These are phyloP conservation scores for Puccinia novopanici DNA, from an alignment of 1,284 basidiomycete species.

Conservation along the genomic window DNA sequence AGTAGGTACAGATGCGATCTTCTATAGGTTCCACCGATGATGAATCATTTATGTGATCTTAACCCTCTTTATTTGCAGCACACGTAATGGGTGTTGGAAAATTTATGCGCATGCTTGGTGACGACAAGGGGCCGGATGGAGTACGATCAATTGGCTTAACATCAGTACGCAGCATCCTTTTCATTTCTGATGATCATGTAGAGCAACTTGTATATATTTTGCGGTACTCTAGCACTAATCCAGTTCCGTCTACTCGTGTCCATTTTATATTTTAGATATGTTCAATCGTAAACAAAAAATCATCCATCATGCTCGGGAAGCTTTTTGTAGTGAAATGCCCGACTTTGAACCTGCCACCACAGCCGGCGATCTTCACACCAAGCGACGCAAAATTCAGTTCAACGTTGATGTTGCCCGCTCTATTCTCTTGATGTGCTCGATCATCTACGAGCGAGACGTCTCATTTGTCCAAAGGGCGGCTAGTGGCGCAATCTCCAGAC, in stretches of 20 bases:
- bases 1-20: background rate
- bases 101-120: conserved; percentile 29
- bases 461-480: conserved; percentile 18
- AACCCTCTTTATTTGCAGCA: background rate
- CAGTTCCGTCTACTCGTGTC: background rate
- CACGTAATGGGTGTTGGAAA: conserved; percentile 35
- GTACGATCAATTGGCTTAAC: conserved; percentile 44
- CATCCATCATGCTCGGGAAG: conserved; percentile 27
- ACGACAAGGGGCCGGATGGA: conserved; percentile 38
- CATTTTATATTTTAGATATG: conserved; percentile 12
- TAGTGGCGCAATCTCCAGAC: conserved; percentile 25
- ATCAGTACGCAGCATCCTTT: too few species aligned
- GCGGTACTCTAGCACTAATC: background rate
- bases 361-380: conserved; percentile 6
- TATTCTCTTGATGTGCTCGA: conserved; percentile 42
- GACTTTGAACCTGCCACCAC: conserved; percentile 21
- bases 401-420: conserved; percentile 41
- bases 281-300: conserved; percentile 27
- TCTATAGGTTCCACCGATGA: too few species aligned
- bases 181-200: too few species aligned
- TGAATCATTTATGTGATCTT: too few species aligned
- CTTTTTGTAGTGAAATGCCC: conserved; percentile 12
- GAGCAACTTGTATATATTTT: too few species aligned
- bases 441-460: conserved; percentile 36
- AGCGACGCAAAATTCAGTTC: conserved; percentile 28